These are phyloP conservation scores for Nigrospora osmanthi DNA, from an alignment of 2,329 filamentous ascomycete genomes.

Conservation along the genomic window DNA sequence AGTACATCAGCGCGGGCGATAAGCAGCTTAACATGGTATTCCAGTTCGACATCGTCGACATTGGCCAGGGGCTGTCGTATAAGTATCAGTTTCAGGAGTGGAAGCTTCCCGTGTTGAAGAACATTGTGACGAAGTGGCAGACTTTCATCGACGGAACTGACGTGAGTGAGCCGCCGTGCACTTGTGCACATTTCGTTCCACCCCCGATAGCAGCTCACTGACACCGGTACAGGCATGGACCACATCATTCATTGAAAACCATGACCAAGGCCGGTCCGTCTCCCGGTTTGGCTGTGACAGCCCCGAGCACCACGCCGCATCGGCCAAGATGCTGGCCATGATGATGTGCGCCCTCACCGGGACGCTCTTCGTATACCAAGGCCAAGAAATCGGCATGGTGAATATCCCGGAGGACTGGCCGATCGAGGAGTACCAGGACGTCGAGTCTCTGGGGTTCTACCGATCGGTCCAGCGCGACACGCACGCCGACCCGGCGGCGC, in stretches of 20 bases:
- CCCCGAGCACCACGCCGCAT: conserved; percentile 30
- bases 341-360: conserved; percentile 39
- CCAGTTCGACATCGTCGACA: conserved; percentile 34
- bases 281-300: conserved; percentile 41
- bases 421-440: conserved; percentile 38
- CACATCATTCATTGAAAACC: conserved; percentile 55
- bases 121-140: conserved; percentile 1
- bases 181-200: too few relatives aligned
- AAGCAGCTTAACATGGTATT: conserved; percentile 44
- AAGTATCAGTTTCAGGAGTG: conserved; percentile 14
- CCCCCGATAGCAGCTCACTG: not conserved
- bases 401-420: conserved; percentile 42
- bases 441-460: conserved; percentile 42
- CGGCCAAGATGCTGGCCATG: conserved; percentile 47
- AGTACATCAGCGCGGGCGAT: conserved; percentile 37
- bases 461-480: conserved; percentile 18
- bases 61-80: conserved; percentile 26
- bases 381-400: conserved; percentile 53
- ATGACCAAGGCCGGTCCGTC: conserved; percentile 51
- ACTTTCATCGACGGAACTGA: not conserved
- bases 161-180: not conserved
- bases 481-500: conserved; percentile 9
- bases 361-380: conserved; percentile 52
- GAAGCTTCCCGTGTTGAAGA: conserved; percentile 2
- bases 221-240: conserved; percentile 35